Evolutionary conservation across 2,329 filamentous ascomycete genomes (phyloP).

Genomic region (Alternaria hordeiaustralica): DNA sequence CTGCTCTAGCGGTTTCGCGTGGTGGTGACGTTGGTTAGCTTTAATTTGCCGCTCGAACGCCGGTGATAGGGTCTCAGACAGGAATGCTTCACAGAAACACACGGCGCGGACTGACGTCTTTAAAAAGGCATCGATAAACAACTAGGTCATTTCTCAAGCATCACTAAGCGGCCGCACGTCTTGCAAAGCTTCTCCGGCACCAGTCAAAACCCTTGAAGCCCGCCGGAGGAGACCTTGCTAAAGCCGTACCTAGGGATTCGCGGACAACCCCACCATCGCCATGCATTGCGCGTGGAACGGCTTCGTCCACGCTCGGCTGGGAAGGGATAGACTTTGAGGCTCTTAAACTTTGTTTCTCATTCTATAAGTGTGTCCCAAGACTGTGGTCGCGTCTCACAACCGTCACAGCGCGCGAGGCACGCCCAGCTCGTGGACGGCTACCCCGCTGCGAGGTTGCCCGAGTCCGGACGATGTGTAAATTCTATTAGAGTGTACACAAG

Average conservation of each 20-base stretch:
- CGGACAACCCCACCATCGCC: slow-evolving; percentile 37
- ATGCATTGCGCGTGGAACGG: slow-evolving; percentile 5
- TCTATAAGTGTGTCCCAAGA: slow-evolving; percentile 1
- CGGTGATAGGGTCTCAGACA: slow-evolving; percentile 24
- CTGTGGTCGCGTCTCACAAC: slow-evolving; percentile 20
- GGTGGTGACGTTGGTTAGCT: slow-evolving; percentile 39
- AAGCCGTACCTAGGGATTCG: slow-evolving; percentile 29
- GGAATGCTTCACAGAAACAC: slow-evolving; percentile 22
- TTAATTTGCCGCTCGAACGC: slow-evolving; percentile 28
- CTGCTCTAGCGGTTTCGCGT: slow-evolving; percentile 36
- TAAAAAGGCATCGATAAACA: slow-evolving; percentile 28
- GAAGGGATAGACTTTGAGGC: not conserved
- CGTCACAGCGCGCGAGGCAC: slow-evolving; percentile 20
- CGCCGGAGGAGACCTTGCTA: slow-evolving; percentile 40
- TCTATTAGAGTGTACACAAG: slow-evolving; percentile 22
- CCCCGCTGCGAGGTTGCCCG: slow-evolving; percentile 29
- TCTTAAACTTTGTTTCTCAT: not conserved
- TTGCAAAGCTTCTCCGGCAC: slow-evolving; percentile 45
- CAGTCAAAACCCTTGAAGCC: slow-evolving; percentile 25
- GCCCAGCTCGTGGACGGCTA: slow-evolving; percentile 16
- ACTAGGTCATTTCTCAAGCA: slow-evolving; percentile 34
- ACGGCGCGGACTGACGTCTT: slow-evolving; percentile 26
- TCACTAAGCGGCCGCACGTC: slow-evolving; percentile 43
- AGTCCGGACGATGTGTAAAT: slow-evolving; percentile 25
- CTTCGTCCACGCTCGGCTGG: slow-evolving; percentile 3